A percentile compares a stretch with the other conserved stretches of the same genome.
These are phyloP conservation scores for Lonicera japonica DNA, from an alignment of 129 eudicot species.

Conservation along the genomic window DNA sequence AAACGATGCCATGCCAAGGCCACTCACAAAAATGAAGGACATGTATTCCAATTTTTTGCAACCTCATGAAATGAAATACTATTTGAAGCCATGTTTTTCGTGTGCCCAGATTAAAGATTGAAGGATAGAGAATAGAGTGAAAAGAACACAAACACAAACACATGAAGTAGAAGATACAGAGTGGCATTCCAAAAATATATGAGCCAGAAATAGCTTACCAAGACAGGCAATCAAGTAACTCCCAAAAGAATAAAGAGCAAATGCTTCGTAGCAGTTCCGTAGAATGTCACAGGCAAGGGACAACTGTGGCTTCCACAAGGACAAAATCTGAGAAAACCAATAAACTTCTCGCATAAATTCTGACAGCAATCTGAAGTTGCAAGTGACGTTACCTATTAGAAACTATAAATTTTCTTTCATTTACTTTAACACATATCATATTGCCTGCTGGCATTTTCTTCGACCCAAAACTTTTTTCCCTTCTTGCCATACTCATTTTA, in stretches of 20 bases:
- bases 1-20: neutral
- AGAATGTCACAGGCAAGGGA: conserved; percentile 82
- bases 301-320: conserved; percentile 59
- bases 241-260: conserved; percentile 87
- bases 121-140: too few relatives aligned
- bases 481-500: too few relatives aligned
- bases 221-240: conserved; percentile 95
- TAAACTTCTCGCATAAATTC: neutral
- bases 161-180: neutral
- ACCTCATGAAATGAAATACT: too few relatives aligned
- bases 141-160: too few relatives aligned
- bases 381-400: neutral
- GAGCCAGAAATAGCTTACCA: conserved; percentile 39
- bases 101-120: too few relatives aligned
- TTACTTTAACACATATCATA: too few relatives aligned
- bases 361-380: neutral
- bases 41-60: neutral
- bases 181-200: neutral
- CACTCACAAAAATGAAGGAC: neutral
- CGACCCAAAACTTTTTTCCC: too few relatives aligned
- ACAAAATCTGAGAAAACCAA: conserved; percentile 51
- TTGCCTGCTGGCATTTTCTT: too few relatives aligned
- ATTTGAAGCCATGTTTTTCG: too few relatives aligned
- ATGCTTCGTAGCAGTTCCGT: conserved; percentile 94
- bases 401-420: neutral